Base-by-base conservation (phyloP, 2,329 filamentous ascomycete genomes). In the Botrytis fabae region DNA sequence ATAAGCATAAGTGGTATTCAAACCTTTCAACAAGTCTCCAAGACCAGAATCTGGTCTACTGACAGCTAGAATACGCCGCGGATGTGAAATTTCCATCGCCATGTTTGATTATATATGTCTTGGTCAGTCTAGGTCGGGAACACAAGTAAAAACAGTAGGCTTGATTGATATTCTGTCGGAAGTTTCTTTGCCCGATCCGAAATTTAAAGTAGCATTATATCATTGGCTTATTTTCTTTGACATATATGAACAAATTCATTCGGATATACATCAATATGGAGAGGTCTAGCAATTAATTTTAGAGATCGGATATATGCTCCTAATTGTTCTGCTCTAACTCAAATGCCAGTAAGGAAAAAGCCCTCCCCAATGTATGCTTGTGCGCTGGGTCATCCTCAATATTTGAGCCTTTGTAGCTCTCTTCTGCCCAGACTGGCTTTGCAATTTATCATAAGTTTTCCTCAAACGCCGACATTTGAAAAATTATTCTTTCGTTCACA, bases 11-110 rank as follows among this genome's bases (percentile, higher is more conserved):
- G 69, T 22, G 75, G n/a, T 40, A 9, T 22, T 64, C 44, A n/a
- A 66, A 89, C 89, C 88, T 83, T 86, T 86, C 51, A 91, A 81
- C 18, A 91, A 10, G 81, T 84, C 72, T 84, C 84, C 51, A 81
- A 83, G 73, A 83, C 83, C 60, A 85, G 81, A n/a, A 84, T 86
- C 76, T 10, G 79, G 77, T 18, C 69, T 75, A 63, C 78, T 77
- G 8, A 91, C 85, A 25, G 88, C 88, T 51, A 91, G 81, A 71
- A 91, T 86, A 42, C 89, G 84, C 69, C 88, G 84, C 18, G 88
- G 86, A 77, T 88, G 86, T 51, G 82, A 77, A 38, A 89, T 80
- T 59, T 81, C 79, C 79, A 81, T 80, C 74, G 75, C 76, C n/a
- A 69, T 54, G 57, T 44, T 74, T 74, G 44, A 71, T 71, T 16